Conservation (phyloP, 768 basidiomycete genomes). For the Arthromyces matolae region DNA sequence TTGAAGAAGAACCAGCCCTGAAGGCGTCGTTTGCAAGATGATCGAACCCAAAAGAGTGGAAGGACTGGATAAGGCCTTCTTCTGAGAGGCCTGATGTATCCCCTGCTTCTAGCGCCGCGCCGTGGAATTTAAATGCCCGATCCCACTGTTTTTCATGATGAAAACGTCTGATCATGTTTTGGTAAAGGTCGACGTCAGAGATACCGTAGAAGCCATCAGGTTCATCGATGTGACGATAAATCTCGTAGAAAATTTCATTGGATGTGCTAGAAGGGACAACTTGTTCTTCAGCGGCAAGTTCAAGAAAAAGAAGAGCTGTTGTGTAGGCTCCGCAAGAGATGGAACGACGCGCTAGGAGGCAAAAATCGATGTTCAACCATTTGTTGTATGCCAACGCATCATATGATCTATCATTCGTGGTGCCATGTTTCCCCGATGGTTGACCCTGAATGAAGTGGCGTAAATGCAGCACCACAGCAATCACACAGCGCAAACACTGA, state of each 20-base stretch:
- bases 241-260: conserved; percentile 81
- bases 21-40: conserved; percentile 75
- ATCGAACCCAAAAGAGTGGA: conserved; percentile 90
- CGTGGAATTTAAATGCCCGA: conserved; percentile 86
- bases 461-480: conserved; percentile 77
- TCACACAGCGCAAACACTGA: conserved; percentile 53
- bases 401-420: neutral
- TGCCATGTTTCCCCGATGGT: conserved; percentile 6
- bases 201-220: conserved; percentile 99
- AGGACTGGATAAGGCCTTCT: conserved; percentile 72
- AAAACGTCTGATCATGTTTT: conserved; percentile 78
- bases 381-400: conserved; percentile 55
- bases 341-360: conserved; percentile 68
- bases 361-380: conserved; percentile 80
- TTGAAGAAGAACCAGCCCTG: conserved; percentile 36
- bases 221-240: conserved; percentile 94
- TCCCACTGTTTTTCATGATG: conserved; percentile 94
- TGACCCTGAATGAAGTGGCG: conserved; percentile 57
- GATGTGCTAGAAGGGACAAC: conserved; percentile 25
- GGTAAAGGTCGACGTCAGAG: conserved; percentile 67
- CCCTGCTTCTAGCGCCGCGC: conserved; percentile 74
- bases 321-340: conserved; percentile 81
- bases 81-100: conserved; percentile 40
- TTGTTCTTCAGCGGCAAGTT: conserved; percentile 61
- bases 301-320: conserved; percentile 86